A percentile compares a stretch with the other conserved stretches of the same genome.
Evolutionary conservation across 257 asterid species (phyloP).

Genomic region (Avicennia marina): DNA sequence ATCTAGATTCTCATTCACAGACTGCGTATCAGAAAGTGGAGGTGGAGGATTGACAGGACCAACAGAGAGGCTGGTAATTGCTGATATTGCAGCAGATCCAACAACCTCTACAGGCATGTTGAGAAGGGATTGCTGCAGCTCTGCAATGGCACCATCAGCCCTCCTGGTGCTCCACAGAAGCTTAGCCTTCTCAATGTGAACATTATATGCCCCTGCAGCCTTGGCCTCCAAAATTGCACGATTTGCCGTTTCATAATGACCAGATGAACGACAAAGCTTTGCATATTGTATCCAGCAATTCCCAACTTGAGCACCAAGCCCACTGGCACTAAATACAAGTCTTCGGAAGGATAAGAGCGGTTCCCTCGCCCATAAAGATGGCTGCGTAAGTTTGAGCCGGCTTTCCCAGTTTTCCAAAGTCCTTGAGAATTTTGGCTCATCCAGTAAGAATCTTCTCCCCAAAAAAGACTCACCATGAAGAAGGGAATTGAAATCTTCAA

Average conservation of each 20-base stretch:
- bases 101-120: slow-evolving; percentile 81
- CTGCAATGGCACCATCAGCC: slow-evolving; percentile 96
- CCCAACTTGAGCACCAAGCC: slow-evolving; percentile 71
- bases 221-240: slow-evolving; percentile 94
- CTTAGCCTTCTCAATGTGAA: slow-evolving; percentile 95
- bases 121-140: slow-evolving; percentile 92
- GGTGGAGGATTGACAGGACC: slow-evolving; percentile 79
- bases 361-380: slow-evolving; percentile 98
- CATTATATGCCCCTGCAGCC: slow-evolving; percentile 76
- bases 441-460: slow-evolving; percentile 43
- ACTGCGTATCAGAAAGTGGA: slow-evolving; percentile 47
- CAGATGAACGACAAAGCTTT: slow-evolving; percentile 94
- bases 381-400: slow-evolving; percentile 86
- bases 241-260: slow-evolving; percentile 94
- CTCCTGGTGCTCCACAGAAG: slow-evolving; percentile 94
- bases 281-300: slow-evolving; percentile 96
- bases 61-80: slow-evolving; percentile 80
- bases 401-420: slow-evolving; percentile 80
- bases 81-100: slow-evolving; percentile 80
- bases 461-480: slow-evolving; percentile 83
- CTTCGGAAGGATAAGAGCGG: slow-evolving; percentile 92
- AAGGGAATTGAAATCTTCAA: slow-evolving; percentile 80
- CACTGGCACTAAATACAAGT: slow-evolving; percentile 84
- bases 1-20: slow-evolving; percentile 52
- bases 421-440: slow-evolving; percentile 62